Evolutionary conservation across 768 basidiomycete species (phyloP), one percentile per base, ranked within the genome.

Genomic region (Psilocybe cubensis): DNA sequence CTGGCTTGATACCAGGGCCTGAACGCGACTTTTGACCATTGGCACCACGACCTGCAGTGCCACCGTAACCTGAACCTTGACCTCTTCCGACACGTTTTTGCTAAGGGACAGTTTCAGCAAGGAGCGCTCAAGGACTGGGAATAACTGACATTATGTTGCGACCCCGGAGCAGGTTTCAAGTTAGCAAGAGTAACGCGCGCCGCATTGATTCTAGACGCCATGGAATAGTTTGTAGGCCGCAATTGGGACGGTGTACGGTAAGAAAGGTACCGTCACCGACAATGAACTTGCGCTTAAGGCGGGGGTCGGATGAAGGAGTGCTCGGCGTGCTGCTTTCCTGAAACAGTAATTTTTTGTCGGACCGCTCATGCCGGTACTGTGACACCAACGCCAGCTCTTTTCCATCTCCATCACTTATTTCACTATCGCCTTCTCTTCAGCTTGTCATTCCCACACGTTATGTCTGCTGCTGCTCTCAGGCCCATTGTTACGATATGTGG

Each of bases 11-110:
- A 4, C 94, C 92, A 57, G 89, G 86, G 1, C 96, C 96, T 4
- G 93, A 86, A 60, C 96, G 86, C 33, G 97, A 89, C 58, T 95
- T 96, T 74, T 96, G 94, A 64, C 97, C 97, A 66, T 99, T 99
- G 72, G 92, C 84, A 74, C 97, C 97, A 54, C 94, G 83, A 62
- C 94, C 94, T 9, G 96, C 89, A 1, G 96, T 98, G 59, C 94
- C 88, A 61, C 97, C 97, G 57, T 90, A 84, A 24, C 91, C 90
- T 2, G 94, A 94, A 27, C 92, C 92, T 76, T 93, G 91, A 68
- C 96, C 96, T 68, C 96, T 82, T 67, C 97, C 96, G 24, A 95
- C 83, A 69, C 96, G 92, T 87, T 94, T 94, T 89, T 89, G 88
- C 94, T 96, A 66, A 31, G 59, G 21, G 33, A 59, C 50, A 55